Evolutionary conservation across 768 basidiomycete species (phyloP).

Genomic region (Candolleomyces aberdarensis): DNA sequence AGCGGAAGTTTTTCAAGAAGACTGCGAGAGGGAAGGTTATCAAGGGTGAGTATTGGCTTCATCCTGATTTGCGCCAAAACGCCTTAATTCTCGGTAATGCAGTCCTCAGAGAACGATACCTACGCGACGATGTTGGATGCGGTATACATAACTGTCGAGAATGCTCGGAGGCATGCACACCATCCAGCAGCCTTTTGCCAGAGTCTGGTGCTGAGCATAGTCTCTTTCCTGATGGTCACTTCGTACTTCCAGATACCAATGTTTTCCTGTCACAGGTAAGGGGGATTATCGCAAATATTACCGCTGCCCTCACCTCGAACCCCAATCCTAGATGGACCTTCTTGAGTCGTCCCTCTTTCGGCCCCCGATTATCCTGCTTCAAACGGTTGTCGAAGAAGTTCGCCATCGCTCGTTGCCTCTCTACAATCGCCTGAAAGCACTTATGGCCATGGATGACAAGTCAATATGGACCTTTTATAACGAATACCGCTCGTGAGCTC

Average conservation of each 20-base stretch:
- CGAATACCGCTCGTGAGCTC: slow-evolving; percentile 74
- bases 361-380: slow-evolving; percentile 83
- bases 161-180: slow-evolving; percentile 37
- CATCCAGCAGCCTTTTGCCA: slow-evolving; percentile 15
- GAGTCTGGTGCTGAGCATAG: slow-evolving; percentile 60
- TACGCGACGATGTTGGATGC: slow-evolving; percentile 88
- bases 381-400: slow-evolving; percentile 96
- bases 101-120: slow-evolving; percentile 93
- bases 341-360: slow-evolving; percentile 74
- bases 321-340: slow-evolving; percentile 76
- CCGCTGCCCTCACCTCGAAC: not conserved
- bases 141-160: slow-evolving; percentile 69
- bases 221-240: slow-evolving; percentile 65
- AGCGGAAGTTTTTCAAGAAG: slow-evolving; percentile 95
- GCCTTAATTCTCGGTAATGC: slow-evolving; percentile 2
- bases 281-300: not conserved
- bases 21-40: slow-evolving; percentile 91
- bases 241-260: slow-evolving; percentile 91
- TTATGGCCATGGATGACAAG: slow-evolving; percentile 84
- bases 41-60: slow-evolving; percentile 58
- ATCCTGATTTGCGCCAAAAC: not conserved
- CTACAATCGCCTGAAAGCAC: slow-evolving; percentile 86
- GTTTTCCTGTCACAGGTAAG: slow-evolving; percentile 84
- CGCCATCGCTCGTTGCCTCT: slow-evolving; percentile 90
- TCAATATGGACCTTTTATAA: slow-evolving; percentile 85